Conservation (phyloP, 2,329 filamentous ascomycete species). For the Fusarium multiceps region DNA sequence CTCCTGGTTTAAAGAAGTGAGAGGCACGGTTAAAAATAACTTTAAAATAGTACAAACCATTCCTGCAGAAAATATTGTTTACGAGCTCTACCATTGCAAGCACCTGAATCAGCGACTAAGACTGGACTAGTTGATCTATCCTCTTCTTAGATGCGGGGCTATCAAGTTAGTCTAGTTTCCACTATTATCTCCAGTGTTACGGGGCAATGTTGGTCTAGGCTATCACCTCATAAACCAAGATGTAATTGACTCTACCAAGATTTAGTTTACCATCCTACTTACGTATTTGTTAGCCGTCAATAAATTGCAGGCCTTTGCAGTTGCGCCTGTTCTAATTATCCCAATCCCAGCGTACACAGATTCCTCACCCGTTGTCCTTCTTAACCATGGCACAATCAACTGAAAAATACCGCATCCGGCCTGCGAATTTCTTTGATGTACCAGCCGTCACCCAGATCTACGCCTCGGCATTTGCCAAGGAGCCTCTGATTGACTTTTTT, state of each 20-base stretch:
- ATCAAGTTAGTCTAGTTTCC: not conserved
- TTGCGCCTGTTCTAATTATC: no score
- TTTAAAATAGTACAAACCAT: not conserved
- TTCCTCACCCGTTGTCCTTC: not conserved
- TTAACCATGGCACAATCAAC: not conserved
- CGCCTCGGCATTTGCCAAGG: not conserved
- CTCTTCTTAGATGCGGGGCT: no score
- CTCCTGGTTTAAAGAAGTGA: not conserved
- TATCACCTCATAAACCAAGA: no score
- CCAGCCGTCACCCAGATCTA: constrained; percentile 4
- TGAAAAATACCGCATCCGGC: constrained; percentile 10
- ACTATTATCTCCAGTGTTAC: not conserved
- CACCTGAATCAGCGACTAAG: not conserved
- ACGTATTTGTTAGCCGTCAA: no score
- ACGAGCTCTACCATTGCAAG: not conserved
- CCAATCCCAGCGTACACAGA: no score
- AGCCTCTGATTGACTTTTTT: constrained; percentile 8
- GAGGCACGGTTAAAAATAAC: not conserved
- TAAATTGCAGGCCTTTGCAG: no score
- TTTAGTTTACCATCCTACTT: no score
- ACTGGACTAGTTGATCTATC: not conserved
- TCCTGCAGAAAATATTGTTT: not conserved
- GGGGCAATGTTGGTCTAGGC: no score
- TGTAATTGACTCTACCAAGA: no score
- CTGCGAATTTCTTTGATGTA: constrained; percentile 3